phyloP scores from a whole-genome alignment of 805 yeast species.

The Pichia insulana region DNA sequence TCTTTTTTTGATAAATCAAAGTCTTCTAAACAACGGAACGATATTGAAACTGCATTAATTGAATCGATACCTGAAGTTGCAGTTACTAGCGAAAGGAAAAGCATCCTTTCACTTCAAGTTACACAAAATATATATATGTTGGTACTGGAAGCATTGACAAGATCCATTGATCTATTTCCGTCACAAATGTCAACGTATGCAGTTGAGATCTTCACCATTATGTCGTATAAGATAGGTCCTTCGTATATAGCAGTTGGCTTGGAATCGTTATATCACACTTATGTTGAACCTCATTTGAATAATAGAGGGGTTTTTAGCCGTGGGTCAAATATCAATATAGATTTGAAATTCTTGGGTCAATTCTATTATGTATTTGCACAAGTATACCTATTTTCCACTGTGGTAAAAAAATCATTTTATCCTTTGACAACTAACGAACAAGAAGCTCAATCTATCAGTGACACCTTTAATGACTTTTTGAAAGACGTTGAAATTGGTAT shows the following conservation, averaged over 20 bases:
- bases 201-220: slow-evolving; percentile 55
- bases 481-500: slow-evolving; percentile 47
- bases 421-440: slow-evolving; percentile 45
- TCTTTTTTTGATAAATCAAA: slow-evolving; percentile 27
- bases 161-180: slow-evolving; percentile 68
- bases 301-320: slow-evolving; percentile 21
- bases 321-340: slow-evolving; percentile 9
- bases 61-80: slow-evolving; percentile 6
- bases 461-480: slow-evolving; percentile 20
- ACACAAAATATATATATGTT: slow-evolving; percentile 62
- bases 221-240: slow-evolving; percentile 62
- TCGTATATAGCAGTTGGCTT: slow-evolving; percentile 67
- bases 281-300: slow-evolving; percentile 22
- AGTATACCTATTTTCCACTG: slow-evolving; percentile 56
- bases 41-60: background rate
- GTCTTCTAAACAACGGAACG: slow-evolving; percentile 6
- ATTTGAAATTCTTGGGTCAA: slow-evolving; percentile 17
- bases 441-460: slow-evolving; percentile 13
- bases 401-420: slow-evolving; percentile 64
- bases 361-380: slow-evolving; percentile 21
- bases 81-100: slow-evolving; percentile 13
- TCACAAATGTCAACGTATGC: slow-evolving; percentile 52
- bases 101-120: slow-evolving; percentile 31
- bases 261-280: slow-evolving; percentile 49
- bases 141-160: slow-evolving; percentile 67